Evolutionary conservation across 2,329 filamentous ascomycete genomes (phyloP), one percentile per base, ranked within the genome.

Genomic region (Claviceps arundinis): DNA sequence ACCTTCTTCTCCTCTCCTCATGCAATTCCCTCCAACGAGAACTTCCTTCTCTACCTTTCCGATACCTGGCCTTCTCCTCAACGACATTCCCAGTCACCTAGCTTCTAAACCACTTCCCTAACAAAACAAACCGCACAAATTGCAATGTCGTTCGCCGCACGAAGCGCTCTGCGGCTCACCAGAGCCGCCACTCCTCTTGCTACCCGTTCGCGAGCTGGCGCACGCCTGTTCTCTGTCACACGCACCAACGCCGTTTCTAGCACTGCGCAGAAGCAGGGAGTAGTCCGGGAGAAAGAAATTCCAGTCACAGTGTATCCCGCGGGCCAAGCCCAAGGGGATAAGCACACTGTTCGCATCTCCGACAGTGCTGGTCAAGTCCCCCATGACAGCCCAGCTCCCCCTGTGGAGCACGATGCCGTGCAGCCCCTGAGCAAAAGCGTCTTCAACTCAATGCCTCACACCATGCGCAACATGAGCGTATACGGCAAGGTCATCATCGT

Each of bases 401-500:
- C 63, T 14, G 59, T 65, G 44, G 73, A 78, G 59, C 68, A 76
- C 49, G 72, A 75, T 47, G 62, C 67, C 14, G 70, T 81, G 48
- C 60, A 68, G 26, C 78, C 79, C 19, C 70, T 84, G 45, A 71
- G 71, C 56, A 69, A 73, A 55, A 70, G 73, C 60, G 70, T 79
- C 52, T 81, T 73, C 65, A 65, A 74, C 48, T 66, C 72, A 44
- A 72, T 87, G 64, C 78, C 82, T 5, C 73, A 76, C 34, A 87
- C 82, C 38, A 73, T 88, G 68, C 75, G 81, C 68, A 84, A 77
- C 68, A 84, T 87, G 75, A 80, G 75, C 50, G 74, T 87, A 55
- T 78, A 77, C 65, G 82, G 74, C 64, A 87, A 87, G 75, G 78
- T 83, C 52, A 82, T 86, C 58, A 75, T 88, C 57, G 68, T 89